These are phyloP conservation scores for Populus davidiana DNA, from an alignment of 345 rosid species.

Conservation along the genomic window DNA sequence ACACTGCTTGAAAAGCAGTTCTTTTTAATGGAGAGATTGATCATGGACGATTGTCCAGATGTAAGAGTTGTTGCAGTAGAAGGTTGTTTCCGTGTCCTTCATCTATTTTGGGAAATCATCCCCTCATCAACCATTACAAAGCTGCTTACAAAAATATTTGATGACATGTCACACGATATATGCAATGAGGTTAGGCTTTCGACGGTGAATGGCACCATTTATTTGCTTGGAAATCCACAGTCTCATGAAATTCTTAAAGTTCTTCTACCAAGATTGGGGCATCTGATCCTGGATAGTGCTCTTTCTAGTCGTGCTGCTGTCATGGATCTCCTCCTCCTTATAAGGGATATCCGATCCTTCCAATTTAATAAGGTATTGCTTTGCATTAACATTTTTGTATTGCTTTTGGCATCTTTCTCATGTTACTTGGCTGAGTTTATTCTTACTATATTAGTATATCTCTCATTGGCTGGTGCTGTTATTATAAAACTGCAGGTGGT, in stretches of 20 bases:
- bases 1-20: slow-evolving; percentile 74
- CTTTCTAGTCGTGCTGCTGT: slow-evolving; percentile 61
- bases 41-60: slow-evolving; percentile 83
- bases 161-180: slow-evolving; percentile 70
- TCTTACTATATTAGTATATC: background rate
- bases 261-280: slow-evolving; percentile 73
- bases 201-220: slow-evolving; percentile 67
- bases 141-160: slow-evolving; percentile 52
- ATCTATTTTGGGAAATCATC: slow-evolving; percentile 89
- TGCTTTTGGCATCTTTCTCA: background rate
- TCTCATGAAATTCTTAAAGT: slow-evolving; percentile 91
- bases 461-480: slow-evolving; percentile 14
- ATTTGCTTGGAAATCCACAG: slow-evolving; percentile 86
- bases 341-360: slow-evolving; percentile 60
- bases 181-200: slow-evolving; percentile 85
- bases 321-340: slow-evolving; percentile 71
- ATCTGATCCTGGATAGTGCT: slow-evolving; percentile 58
- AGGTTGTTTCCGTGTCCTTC: slow-evolving; percentile 83
- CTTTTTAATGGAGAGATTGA: slow-evolving; percentile 71
- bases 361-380: slow-evolving; percentile 79
- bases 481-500: slow-evolving; percentile 52
- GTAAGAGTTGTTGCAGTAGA: slow-evolving; percentile 92
- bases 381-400: slow-evolving; percentile 8
- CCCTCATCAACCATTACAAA: slow-evolving; percentile 81
- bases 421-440: slow-evolving; percentile 2